Evolutionary conservation across 2,329 filamentous ascomycete genomes (phyloP), one percentile per base, ranked within the genome.

Genomic region (Penicillium sp.): DNA sequence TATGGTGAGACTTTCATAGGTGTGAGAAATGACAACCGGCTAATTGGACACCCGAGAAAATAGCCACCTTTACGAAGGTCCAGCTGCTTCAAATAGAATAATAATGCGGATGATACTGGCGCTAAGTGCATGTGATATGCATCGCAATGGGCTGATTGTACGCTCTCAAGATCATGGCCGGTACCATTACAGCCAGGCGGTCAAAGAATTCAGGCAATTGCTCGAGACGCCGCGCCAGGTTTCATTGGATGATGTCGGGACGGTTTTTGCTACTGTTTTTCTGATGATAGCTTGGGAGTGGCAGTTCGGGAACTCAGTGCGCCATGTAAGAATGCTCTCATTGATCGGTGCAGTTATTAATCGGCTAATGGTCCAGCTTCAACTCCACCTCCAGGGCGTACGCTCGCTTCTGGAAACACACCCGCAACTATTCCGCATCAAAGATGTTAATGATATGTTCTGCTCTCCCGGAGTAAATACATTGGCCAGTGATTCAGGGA

Each of bases 21-120:
- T 31, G 31, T 31, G 29, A 15, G 29, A n/a, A 24, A 34, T 29
- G 24, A 21, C 21, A 10, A 4, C 29, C 19, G 4, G 31, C 48
- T 50, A 40, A 46, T 40, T 17, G 22, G 13, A 21, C 15, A n/a
- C 15, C 21, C 21, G 21, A 10, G 29, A 37, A 22, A 6, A 21
- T 33, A 50, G 48, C 32, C 43, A 69, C 44, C 57, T 70, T 2
- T 69, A 69, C 42, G 60, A 65, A 44, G 62, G 64, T 2, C 66
- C 66, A 2, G 67, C 67, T 4, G 52, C 60, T 6, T 60, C 59
- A 3, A 68, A 64, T 53, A 66, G 63, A 33, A 61, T 69, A 12
- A 67, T 70, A 19, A 70, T 70, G 68, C 63, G 68, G 15, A 69
- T 69, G 65, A 66, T 70, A n/a, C 50, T 70, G 22, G 68, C 68